Conservation (phyloP, 495 filamentous ascomycete species). For the Penicillium manginii region DNA sequence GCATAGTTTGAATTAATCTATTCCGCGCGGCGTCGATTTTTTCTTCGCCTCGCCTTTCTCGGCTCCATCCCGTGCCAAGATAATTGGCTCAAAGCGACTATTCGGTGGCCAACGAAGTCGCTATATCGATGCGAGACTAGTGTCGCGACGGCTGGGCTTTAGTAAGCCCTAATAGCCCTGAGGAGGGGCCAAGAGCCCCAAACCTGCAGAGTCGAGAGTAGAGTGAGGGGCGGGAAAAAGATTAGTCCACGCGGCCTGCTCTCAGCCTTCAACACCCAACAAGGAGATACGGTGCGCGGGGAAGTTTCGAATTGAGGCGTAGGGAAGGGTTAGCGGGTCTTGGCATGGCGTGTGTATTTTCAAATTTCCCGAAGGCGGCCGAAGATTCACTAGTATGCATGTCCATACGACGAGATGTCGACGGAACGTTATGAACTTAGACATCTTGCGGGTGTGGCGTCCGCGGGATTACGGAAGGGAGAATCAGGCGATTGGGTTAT, state of each 20-base stretch:
- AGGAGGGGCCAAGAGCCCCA: not conserved
- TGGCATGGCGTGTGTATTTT: not conserved
- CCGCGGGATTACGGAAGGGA: slow-evolving; percentile 11
- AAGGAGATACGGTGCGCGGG: not conserved
- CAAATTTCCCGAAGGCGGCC: not conserved
- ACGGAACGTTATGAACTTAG: not conserved
- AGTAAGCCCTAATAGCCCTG: not conserved
- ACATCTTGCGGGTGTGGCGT: slow-evolving; percentile 19
- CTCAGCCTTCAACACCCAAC: not conserved
- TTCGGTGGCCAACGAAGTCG: too few species aligned
- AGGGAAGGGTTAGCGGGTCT: not conserved
- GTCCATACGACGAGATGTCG: too few species aligned
- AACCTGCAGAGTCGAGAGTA: not conserved
- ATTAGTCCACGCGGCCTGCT: not conserved
- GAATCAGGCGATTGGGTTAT: slow-evolving; percentile 24
- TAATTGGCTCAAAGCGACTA: too few species aligned
- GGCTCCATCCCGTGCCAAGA: too few species aligned
- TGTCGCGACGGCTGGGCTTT: too few species aligned
- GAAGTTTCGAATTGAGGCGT: not conserved
- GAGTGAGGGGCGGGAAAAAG: not conserved
- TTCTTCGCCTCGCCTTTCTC: too few species aligned
- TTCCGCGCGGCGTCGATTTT: too few species aligned
- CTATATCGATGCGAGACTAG: too few species aligned
- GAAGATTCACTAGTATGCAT: not conserved
- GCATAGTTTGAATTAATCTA: too few species aligned